Base-by-base conservation (phyloP, 2,329 filamentous ascomycete species). In the Alternaria ethzedia region DNA sequence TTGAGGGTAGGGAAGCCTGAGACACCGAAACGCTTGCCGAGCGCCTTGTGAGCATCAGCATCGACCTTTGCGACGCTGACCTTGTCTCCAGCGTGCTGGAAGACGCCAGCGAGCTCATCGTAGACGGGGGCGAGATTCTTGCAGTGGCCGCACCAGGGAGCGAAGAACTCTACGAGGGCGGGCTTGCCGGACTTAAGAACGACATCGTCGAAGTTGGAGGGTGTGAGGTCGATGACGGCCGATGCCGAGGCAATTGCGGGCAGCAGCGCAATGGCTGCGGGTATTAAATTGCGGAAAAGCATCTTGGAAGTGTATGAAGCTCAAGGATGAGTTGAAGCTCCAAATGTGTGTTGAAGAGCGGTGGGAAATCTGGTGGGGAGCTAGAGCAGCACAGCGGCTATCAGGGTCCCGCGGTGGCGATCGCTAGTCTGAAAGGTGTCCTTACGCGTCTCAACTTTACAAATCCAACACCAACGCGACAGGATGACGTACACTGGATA, bases 91-190 rank as follows among this genome's bases (percentile, higher is more conserved):
- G 89, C 89, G 75, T 87, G 89, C 69, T 91, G 89, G 81, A 94
- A 97, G 45, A 86, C 84, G 54, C 85, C 81, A 50, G 89, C 96
- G 46, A 99, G 89, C 79, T 99, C 92, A 81, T 99, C 96, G 82
- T 96, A 99, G 63, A 96, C 85, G 54, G 96, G 96, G 15, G 96
- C 96, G 32, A 99, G 91, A 77, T 85, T 97, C 88, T 98, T 98
- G 93, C 96, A 99, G 87, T 99, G 96, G 30, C 96, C 96, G 78
- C 96, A 99, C 96, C 96, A 99, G 23, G 95, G 94, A 32, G 96
- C 96, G 79, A 97, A 98, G 88, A 99, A 99, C 82, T 98, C 94
- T 74, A 98, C 94, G 25, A 99, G 90, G 0, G 96, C 94, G 46
- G 96, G 95, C 85, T 97, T 98, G 82, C 94, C 94, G 49, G 92